A percentile compares a stretch with the other conserved stretches of the same genome.
phyloP scores from a whole-genome alignment of 140 eudicot species.

The Cichorium intybus region DNA sequence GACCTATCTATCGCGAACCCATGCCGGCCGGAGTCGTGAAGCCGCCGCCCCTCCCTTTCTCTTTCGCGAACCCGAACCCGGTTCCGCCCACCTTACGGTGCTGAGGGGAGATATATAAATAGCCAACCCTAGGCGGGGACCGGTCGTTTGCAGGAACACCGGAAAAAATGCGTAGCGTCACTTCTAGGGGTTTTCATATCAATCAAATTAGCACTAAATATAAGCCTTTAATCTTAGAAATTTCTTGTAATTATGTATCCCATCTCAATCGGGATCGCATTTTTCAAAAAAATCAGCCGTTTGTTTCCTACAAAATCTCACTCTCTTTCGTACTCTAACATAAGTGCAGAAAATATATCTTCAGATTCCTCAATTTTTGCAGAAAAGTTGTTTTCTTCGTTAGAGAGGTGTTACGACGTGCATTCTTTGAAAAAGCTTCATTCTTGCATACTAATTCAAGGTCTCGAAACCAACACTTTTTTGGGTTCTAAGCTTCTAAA shows the following conservation, averaged over 20 bases:
- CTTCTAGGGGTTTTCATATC: slow-evolving; percentile 1
- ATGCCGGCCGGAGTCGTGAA: no score
- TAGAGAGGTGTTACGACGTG: slow-evolving; percentile 34
- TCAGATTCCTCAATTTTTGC: slow-evolving; percentile 14
- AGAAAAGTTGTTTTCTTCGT: slow-evolving; percentile 29
- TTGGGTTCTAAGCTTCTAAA: slow-evolving; percentile 47
- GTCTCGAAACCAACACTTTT: slow-evolving; percentile 36
- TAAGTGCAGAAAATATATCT: not conserved
- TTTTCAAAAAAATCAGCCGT: slow-evolving; percentile 17
- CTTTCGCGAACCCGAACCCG: no score
- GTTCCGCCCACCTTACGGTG: no score
- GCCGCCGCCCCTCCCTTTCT: no score
- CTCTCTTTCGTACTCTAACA: slow-evolving; percentile 20
- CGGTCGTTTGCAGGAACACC: not conserved
- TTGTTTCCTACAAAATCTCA: slow-evolving; percentile 13
- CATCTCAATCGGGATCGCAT: slow-evolving; percentile 10
- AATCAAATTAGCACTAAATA: slow-evolving; percentile 1
- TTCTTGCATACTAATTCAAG: slow-evolving; percentile 40
- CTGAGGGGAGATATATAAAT: no score
- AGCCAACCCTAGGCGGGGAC: not conserved
- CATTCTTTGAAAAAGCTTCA: slow-evolving; percentile 45
- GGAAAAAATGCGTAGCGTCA: not conserved
- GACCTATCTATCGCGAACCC: no score
- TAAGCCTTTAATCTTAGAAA: not conserved
- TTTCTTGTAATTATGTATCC: slow-evolving; percentile 26